Conservation (phyloP, 2,329 filamentous ascomycete genomes). For the Xylaria sp. region DNA sequence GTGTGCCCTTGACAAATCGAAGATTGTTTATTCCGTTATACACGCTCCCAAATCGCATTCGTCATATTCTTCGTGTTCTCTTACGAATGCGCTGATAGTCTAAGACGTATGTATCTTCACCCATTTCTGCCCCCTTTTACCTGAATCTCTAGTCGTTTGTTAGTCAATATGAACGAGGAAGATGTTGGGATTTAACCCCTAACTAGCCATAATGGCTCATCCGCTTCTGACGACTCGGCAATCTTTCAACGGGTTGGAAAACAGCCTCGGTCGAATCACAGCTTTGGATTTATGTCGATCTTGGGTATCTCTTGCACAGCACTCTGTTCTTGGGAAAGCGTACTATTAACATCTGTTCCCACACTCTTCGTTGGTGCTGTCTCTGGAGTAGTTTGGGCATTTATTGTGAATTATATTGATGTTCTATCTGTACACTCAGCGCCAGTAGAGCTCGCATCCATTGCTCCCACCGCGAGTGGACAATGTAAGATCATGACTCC, state of each 20-base stretch:
- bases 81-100: no score
- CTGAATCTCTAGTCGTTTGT: no score
- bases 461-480: constrained; percentile 42
- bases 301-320: constrained; percentile 42
- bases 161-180: no score
- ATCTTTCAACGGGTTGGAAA: constrained; percentile 32
- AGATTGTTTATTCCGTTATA: no score
- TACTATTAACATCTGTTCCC: constrained; percentile 53
- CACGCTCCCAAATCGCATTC: no score
- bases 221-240: no score
- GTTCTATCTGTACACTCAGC: constrained; percentile 55
- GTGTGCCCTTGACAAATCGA: no score
- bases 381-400: background rate
- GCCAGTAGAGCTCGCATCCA: constrained; percentile 41
- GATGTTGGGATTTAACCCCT: no score
- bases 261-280: constrained; percentile 36
- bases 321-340: constrained; percentile 60
- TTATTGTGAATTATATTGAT: constrained; percentile 36
- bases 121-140: no score
- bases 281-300: constrained; percentile 43
- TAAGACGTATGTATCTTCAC: no score
- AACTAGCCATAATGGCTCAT: no score
- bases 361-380: background rate
- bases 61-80: no score
- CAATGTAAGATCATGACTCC: constrained; percentile 34